Evolutionary conservation across 2,329 filamentous ascomycete genomes (phyloP), one percentile per base, ranked within the genome.

Genomic region (Simplicillium sp.): DNA sequence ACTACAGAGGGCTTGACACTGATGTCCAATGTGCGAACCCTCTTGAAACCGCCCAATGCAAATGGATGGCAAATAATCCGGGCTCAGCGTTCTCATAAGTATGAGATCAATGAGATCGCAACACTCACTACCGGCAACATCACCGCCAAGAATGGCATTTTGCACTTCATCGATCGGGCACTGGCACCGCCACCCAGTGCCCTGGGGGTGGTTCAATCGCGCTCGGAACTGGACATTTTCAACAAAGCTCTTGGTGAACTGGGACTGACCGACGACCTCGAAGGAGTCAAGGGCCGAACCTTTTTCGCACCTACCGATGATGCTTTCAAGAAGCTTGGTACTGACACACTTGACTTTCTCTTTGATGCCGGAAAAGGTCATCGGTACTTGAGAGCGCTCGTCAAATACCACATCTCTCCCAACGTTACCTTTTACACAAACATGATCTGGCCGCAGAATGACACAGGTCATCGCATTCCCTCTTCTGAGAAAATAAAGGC

Each of bases 391-490:
- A 17, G 2, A 3, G 37, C 37, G 1, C 33, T 43, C 7, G 14
- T 43, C 25, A 15, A 25, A 37, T 20, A 36, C 7, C 41, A 43
- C 17, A 36, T 36, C 18, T 32, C 12, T 16, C 41, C 41, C 12
- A 17, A 16, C 3, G 9, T 16, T 9, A 43, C 41, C 1, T 32
- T 37, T 18, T 43, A 35, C n/a, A 39, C 32, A 11, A 43, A 36
- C 17, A 7, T 43, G n/a, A 3, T 37, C 8, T 43, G 41, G 41
- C 41, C 41, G 12, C 18, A 43, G 41, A 39, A 43, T 29, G 33
- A 36, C 18, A 16, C 8, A 15, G 37, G 29, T 11, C 2, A 7
- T 6, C 37, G 37, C 2, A 16, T 34, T 2, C 37, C 36, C 9
- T 43, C 37, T 11, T 14, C 37, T 16, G 37, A 34, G 3, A n/a